Base-by-base conservation (phyloP, 495 filamentous ascomycete species). In the Penicillium psychrofluorescens region DNA sequence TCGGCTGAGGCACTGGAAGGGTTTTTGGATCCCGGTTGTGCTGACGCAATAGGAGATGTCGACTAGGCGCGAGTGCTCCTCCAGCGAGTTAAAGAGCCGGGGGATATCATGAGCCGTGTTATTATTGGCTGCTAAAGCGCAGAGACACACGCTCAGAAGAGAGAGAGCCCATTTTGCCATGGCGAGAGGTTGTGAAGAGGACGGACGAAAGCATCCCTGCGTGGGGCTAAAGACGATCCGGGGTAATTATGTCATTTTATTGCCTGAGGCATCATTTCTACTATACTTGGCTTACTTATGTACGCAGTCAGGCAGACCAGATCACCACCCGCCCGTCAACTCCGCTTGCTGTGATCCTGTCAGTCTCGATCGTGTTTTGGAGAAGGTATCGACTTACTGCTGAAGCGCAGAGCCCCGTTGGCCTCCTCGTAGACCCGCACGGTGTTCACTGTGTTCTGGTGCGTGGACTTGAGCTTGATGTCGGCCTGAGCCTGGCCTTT, bases 31-130 rank as follows among this genome's bases (percentile, higher is more conserved):
- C 30, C 92, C 92, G n/a, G 79, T 73, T n/a, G 76, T 80, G 35
- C 88, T 86, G 43, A 97, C 85, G 62, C 92, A 98, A 72, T 98
- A 98, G 28, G 89, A 72, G 38, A 98, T 92, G 50, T 98, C 94
- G 27, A 96, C 91, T 3, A 98, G 73, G 36, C 89, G 81, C 11
- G 91, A 78, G 41, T 90, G 66, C 57, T 94, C 87, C 54, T 95
- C 88, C 15, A 98, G 76, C 11, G 88, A 85, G 43, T 73, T 63
- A 68, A 92, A 97, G 48, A 95, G 76, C 22, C 22, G 22, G 22
- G 22, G 22, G 4, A 22, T 22, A 4, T 22, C 22, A 4, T 22
- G 22, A 22, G 22, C 22, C 22, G 22, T 2, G 22, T 22, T 6
- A 22, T 22, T 22, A 22, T 22, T 3, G 22, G 22, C 4, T 22